A percentile compares a stretch with the other conserved stretches of the same genome.
These are phyloP conservation scores for Pseudocercospora pini-densiflorae DNA, from an alignment of 2,329 filamentous ascomycete species.

Conservation along the genomic window DNA sequence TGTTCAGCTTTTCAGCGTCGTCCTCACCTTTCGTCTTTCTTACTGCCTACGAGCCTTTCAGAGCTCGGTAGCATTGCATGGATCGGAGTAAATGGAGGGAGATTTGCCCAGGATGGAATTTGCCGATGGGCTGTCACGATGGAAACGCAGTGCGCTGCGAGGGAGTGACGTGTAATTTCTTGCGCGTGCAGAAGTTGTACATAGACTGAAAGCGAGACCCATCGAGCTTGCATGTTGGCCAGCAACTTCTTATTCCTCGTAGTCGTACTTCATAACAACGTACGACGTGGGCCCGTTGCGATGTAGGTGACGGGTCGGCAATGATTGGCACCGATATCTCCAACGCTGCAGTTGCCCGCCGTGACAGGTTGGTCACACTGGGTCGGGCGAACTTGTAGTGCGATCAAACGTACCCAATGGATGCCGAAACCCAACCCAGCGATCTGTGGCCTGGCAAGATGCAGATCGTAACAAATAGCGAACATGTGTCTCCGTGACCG, in stretches of 20 bases:
- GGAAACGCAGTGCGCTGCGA: neutral
- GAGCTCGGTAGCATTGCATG: slow-evolving; percentile 6
- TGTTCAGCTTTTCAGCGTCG: neutral
- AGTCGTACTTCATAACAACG: neutral
- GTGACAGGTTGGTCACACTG: slow-evolving; percentile 27
- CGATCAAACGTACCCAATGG: neutral
- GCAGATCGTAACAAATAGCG: slow-evolving; percentile 19
- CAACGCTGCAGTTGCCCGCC: slow-evolving; percentile 21
- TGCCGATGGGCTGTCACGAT: neutral
- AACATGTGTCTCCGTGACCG: slow-evolving; percentile 1
- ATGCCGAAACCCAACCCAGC: neutral
- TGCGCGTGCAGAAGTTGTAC: neutral
- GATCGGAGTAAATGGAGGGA: neutral
- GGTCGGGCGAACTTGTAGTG: slow-evolving; percentile 8
- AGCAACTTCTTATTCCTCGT: neutral
- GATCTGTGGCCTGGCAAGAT: slow-evolving; percentile 14
- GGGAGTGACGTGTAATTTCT: slow-evolving; percentile 2
- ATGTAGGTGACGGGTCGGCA: neutral
- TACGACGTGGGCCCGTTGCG: neutral
- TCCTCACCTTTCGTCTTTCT: neutral
- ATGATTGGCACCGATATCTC: neutral
- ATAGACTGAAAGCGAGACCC: slow-evolving; percentile 9
- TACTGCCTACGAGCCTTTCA: neutral
- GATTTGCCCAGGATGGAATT: neutral
- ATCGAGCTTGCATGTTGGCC: neutral